These are phyloP conservation scores for Clonostachys chloroleuca DNA, from an alignment of 2,329 filamentous ascomycete species.

Conservation along the genomic window DNA sequence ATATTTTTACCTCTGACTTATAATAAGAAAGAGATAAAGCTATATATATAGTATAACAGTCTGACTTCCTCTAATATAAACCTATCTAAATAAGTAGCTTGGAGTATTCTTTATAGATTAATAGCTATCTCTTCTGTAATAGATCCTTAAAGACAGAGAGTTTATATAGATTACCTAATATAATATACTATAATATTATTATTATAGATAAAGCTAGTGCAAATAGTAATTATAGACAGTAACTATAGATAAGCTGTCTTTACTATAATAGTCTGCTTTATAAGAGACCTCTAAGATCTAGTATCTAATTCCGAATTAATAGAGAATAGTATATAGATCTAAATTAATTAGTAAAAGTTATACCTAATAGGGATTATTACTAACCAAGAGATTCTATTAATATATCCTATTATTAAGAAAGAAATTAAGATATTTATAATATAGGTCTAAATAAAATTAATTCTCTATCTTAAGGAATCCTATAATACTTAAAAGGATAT, in stretches of 20 bases:
- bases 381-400: background rate
- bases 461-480: too few relatives aligned
- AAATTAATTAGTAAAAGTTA: background rate
- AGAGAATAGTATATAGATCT: background rate
- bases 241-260: background rate
- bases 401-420: background rate
- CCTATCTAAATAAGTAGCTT: background rate
- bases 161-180: background rate
- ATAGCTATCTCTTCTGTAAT: background rate
- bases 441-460: background rate
- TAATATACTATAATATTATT: background rate
- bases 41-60: background rate
- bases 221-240: background rate
- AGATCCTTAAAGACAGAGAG: background rate
- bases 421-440: background rate
- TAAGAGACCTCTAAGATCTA: background rate
- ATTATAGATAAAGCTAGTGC: background rate
- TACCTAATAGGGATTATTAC: background rate
- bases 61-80: background rate
- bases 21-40: background rate
- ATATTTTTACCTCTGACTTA: background rate
- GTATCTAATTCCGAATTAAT: background rate
- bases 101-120: background rate
- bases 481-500: too few relatives aligned
- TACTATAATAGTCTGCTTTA: background rate